Base-by-base conservation (phyloP, 495 filamentous ascomycete species). In the Letharia columbiana region DNA sequence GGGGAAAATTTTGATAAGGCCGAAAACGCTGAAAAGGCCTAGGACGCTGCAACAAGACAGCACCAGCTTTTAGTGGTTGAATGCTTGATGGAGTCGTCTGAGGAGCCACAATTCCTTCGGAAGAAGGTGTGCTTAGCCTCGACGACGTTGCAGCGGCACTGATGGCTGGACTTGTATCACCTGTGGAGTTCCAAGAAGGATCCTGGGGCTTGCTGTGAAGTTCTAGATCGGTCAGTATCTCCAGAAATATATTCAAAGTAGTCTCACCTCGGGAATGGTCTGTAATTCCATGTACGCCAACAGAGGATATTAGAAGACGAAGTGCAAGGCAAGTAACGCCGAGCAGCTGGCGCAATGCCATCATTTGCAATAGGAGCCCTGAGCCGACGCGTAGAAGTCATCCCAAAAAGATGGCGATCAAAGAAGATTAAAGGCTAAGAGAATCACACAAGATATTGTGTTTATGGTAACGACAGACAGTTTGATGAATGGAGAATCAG, bases 261-360 rank as follows among this genome's bases (percentile, higher is more conserved):
- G 1, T 6, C 23, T 42, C 31, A 41, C 58, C 58, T 41, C n/a
- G 35, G 58, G 18, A 41, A 61, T 61, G 37, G 17, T 44, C 12
- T 40, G 18, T 23, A 39, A 15, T 7, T 20, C 57, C 40, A 2
- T 39, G 10, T 39, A 40, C 40, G n/a, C 7, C 57, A n/a, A 42
- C 40, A 60, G 18, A n/a, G n/a, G 2, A 60, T 6, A 40, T 40
- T 52, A 28, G 49, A 8, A 60, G 9, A n/a, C 28, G 12, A 15
- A 28, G 1, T 13, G 57, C 57, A n/a, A 67, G 35, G 49, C 40
- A 67, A 42, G 28, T 23, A 13, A 67, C 31, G 31, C 44, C 44
- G 45, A 63, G 65, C 58, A 61, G 33, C 58, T 42, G 65, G 60
- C 65, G 41, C 60, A 50, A 63, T 47, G 60, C 65, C 65, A 67